phyloP scores from a whole-genome alignment of 2,329 filamentous ascomycete species.

The Lasiodiplodia sp. region DNA sequence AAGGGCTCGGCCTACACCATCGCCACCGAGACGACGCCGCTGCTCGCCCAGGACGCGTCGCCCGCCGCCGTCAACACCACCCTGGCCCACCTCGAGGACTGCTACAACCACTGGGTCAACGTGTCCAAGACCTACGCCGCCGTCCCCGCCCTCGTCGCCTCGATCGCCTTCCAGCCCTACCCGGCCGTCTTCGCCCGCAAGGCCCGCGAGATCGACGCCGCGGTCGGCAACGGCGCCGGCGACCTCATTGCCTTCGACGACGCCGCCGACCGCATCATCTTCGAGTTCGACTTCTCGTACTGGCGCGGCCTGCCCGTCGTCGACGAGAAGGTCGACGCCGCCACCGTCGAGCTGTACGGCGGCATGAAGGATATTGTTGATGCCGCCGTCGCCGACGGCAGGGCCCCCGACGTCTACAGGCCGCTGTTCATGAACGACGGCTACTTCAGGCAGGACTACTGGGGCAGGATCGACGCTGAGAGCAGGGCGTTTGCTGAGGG shows the following conservation, averaged over 20 bases:
- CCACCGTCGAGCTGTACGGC: slow-evolving; percentile 48
- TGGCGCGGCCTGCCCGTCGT: slow-evolving; percentile 37
- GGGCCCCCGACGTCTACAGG: slow-evolving; percentile 50
- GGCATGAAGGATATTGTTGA: slow-evolving; percentile 46
- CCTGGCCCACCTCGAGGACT: slow-evolving; percentile 6
- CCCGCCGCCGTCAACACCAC: slow-evolving; percentile 34
- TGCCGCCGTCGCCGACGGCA: slow-evolving; percentile 44
- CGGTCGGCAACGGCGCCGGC: slow-evolving; percentile 26
- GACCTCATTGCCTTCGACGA: slow-evolving; percentile 52
- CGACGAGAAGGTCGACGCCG: slow-evolving; percentile 48
- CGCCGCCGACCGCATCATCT: slow-evolving; percentile 52
- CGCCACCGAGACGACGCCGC: slow-evolving; percentile 43
- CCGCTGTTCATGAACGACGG: slow-evolving; percentile 58
- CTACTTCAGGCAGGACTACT: slow-evolving; percentile 55
- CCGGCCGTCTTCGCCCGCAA: slow-evolving; percentile 40
- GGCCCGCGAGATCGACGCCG: slow-evolving; percentile 32
- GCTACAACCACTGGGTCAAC: slow-evolving; percentile 41
- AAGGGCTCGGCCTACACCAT: slow-evolving; percentile 45
- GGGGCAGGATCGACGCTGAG: slow-evolving; percentile 46
- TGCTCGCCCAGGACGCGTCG: slow-evolving; percentile 31
- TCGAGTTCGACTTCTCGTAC: slow-evolving; percentile 56
- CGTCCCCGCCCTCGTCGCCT: slow-evolving; percentile 43
- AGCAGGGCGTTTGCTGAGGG: slow-evolving; percentile 41
- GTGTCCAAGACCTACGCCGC: slow-evolving; percentile 36
- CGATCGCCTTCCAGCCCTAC: slow-evolving; percentile 47